Conservation (phyloP, 192 early-diverging fungal species). For the Entrophospora sp. region DNA sequence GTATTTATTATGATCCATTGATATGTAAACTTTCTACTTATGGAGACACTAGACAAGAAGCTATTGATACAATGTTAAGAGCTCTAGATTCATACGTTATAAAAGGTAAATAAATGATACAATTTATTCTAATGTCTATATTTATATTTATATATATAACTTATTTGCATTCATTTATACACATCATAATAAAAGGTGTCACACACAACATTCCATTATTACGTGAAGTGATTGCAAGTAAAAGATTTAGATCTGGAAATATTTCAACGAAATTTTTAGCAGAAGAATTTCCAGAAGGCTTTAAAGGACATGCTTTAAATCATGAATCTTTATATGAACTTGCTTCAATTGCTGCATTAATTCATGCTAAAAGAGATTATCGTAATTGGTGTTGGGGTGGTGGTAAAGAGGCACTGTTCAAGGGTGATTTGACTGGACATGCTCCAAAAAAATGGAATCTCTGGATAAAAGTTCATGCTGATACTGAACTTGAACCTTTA, state of each 20-base stretch:
- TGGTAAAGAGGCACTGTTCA: conserved; percentile 35
- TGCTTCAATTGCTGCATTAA: conserved; percentile 51
- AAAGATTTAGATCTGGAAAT: conserved; percentile 63
- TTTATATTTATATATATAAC: neutral
- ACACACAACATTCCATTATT: conserved; percentile 93
- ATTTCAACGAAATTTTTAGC: conserved; percentile 81
- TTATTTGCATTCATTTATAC: neutral
- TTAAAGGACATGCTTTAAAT: conserved; percentile 66
- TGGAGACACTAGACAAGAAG: conserved; percentile 63
- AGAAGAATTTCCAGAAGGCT: conserved; percentile 82
- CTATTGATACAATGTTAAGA: conserved; percentile 66
- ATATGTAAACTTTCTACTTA: conserved; percentile 91
- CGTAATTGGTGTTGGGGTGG: conserved; percentile 49
- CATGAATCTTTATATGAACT: conserved; percentile 44
- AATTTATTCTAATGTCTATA: too few relatives aligned
- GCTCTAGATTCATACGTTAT: conserved; percentile 89
- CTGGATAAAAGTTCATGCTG: conserved; percentile 34
- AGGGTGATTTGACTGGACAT: conserved; percentile 25
- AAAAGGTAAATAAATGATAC: conserved; percentile 39
- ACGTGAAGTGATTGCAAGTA: conserved; percentile 71
- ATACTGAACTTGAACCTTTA: conserved; percentile 36
- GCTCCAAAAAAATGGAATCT: conserved; percentile 40
- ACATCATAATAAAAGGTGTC: conserved; percentile 54
- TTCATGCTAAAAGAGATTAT: conserved; percentile 59
- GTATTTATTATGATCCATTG: conserved; percentile 92